phyloP scores from a whole-genome alignment of 495 filamentous ascomycete species.

The Durotheca rogersii region DNA sequence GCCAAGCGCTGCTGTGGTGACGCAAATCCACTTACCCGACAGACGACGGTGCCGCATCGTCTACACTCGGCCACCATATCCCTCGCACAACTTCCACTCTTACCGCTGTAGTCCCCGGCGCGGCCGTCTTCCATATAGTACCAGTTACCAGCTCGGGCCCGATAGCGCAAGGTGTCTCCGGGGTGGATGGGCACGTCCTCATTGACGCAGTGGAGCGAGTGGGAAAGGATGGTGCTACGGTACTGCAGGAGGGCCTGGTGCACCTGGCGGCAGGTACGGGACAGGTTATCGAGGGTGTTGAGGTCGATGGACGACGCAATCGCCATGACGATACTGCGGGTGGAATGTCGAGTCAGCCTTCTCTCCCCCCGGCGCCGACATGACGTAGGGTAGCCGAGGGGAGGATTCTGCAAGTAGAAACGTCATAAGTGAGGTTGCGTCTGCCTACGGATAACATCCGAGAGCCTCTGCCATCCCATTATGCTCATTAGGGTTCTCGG shows the following conservation, averaged over 20 bases:
- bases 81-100: slow-evolving; percentile 72
- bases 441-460: slow-evolving; percentile 83
- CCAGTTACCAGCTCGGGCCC: slow-evolving; percentile 53
- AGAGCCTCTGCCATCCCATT: slow-evolving; percentile 74
- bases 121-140: slow-evolving; percentile 50
- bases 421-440: slow-evolving; percentile 32
- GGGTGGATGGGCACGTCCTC: slow-evolving; percentile 55
- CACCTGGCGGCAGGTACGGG: slow-evolving; percentile 76
- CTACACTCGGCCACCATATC: slow-evolving; percentile 84
- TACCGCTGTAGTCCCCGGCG: slow-evolving; percentile 51
- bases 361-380: slow-evolving; percentile 18
- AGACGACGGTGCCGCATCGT: slow-evolving; percentile 72
- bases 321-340: slow-evolving; percentile 68
- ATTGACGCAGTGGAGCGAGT: slow-evolving; percentile 76
- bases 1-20: too few species aligned
- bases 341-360: slow-evolving; percentile 32
- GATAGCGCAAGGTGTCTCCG: slow-evolving; percentile 50
- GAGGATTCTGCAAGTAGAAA: slow-evolving; percentile 31
- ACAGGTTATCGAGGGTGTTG: slow-evolving; percentile 78
- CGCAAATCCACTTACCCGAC: slow-evolving; percentile 59
- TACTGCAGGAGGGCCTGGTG: slow-evolving; percentile 73
- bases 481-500: slow-evolving; percentile 60
- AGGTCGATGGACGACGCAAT: slow-evolving; percentile 76
- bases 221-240: slow-evolving; percentile 65
- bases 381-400: slow-evolving; percentile 12